Base-by-base conservation (phyloP, 805 yeast species). In the Debaryomyces tyrocola region DNA sequence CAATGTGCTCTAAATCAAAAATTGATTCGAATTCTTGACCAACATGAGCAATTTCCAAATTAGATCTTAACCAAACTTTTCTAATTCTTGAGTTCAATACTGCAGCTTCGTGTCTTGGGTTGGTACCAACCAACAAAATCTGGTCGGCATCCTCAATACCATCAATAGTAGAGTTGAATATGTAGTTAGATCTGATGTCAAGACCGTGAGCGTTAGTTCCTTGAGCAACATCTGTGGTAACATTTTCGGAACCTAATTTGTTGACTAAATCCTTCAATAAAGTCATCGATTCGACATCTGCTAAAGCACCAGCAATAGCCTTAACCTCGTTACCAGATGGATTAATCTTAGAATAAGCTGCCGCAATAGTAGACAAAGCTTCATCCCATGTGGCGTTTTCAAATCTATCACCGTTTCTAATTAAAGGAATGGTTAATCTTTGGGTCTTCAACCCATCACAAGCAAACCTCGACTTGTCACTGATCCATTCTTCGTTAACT, bases 21-120 rank as follows among this genome's bases (percentile, higher is more conserved):
- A 95, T 89, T 24, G 91, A 82, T 35, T 87, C 91, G 60, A 89
- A 88, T 52, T 73, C 63, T 66, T 85, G 84, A 57, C 96, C 96
- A 53, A 88, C 79, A 36, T 82, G 82, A 52, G 83, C 83, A 51
- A 89, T 71, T 56, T 87, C 86, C 59, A 87, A 77, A 55, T 76
- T 70, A 33, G 83, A 77, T 56, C 84, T 74, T 61, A 88, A 74
- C 94, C 92, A 88, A 50, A 78, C 83, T 64, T 83, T 85, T 75
- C 96, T 82, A 57, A 88, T 84, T 69, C 95, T 80, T 36, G 92
- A 81, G 66, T 88, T 88, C 58, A 88, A 75, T 14, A 89, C 95
- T 37, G 96, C 90, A 48, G 96, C 96, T 73, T 88, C 96, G 62
- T 79, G 90, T 63, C 96, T 80, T 48, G 96, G 95, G 74, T 88